Evolutionary conservation across 305 asterid genomes (phyloP).

Genomic region (Fraxinus dipetala): DNA sequence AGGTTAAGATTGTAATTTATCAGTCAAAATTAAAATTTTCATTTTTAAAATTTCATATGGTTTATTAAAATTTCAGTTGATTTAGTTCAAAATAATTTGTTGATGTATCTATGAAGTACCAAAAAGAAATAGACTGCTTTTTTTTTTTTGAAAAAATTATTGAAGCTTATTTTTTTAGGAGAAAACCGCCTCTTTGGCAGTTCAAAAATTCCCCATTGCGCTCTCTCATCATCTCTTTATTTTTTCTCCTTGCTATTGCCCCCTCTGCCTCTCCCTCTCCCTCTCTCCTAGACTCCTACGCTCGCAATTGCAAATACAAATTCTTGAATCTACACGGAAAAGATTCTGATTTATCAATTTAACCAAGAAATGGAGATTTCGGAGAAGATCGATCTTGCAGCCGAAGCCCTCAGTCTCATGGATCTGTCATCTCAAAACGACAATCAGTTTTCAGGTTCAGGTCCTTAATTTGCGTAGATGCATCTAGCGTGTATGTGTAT

Average conservation of each 20-base stretch:
- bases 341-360: constrained; percentile 9
- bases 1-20: no score
- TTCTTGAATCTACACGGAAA: neutral
- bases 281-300: neutral
- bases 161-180: neutral
- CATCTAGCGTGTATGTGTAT: neutral
- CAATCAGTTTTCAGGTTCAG: constrained; percentile 35
- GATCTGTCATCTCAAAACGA: constrained; percentile 24
- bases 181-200: constrained; percentile 35
- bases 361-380: constrained; percentile 27
- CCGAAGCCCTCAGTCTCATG: constrained; percentile 34
- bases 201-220: constrained; percentile 30
- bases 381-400: constrained; percentile 38
- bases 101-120: no score
- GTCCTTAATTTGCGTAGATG: neutral
- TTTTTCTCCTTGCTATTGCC: neutral
- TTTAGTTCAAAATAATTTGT: neutral
- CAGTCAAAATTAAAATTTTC: neutral
- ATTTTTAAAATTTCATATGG: neutral
- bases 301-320: constrained; percentile 22
- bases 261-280: neutral
- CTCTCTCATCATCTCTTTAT: constrained; percentile 15
- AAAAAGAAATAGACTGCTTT: no score
- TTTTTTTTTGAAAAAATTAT: no score
- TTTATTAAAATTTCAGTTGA: neutral